Evolutionary conservation across 805 yeast species (phyloP).

Genomic region (Candida schatavii): DNA sequence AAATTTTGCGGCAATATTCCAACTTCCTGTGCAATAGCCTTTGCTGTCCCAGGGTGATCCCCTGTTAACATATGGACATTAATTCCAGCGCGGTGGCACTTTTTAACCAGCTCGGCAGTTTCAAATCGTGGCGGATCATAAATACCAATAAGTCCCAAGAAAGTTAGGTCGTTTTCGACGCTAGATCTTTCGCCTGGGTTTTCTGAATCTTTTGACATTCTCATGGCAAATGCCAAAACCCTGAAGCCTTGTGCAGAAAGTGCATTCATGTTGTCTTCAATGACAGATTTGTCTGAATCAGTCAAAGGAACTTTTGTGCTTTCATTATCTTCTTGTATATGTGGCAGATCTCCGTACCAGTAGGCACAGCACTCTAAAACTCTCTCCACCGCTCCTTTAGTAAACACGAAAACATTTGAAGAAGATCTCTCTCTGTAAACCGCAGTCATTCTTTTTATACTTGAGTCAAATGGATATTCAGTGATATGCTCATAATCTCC

Average conservation of each 20-base stretch:
- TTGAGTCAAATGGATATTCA: conserved; percentile 75
- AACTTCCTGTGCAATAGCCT: conserved; percentile 77
- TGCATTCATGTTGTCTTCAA: conserved; percentile 56
- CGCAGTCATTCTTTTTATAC: conserved; percentile 70
- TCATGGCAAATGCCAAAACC: conserved; percentile 68
- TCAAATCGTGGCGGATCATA: conserved; percentile 79
- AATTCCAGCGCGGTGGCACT: conserved; percentile 72
- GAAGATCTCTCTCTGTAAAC: conserved; percentile 37
- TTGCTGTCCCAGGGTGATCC: conserved; percentile 76
- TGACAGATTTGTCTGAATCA: conserved; percentile 33
- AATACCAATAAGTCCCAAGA: conserved; percentile 71
- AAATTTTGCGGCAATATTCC: conserved; percentile 62
- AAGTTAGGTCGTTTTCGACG: conserved; percentile 53
- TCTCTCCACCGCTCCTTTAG: conserved; percentile 80
- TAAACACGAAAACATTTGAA: conserved; percentile 36
- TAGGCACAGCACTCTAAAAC: conserved; percentile 52
- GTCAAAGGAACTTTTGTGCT: too few species aligned
- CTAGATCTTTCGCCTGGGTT: conserved; percentile 24
- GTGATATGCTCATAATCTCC: conserved; percentile 42
- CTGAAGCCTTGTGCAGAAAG: conserved; percentile 67
- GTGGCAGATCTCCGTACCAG: too few species aligned
- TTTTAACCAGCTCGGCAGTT: conserved; percentile 60
- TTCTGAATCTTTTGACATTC: conserved; percentile 18
- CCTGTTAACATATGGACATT: conserved; percentile 82
- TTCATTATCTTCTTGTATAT: too few species aligned